Evolutionary conservation across 2,329 filamentous ascomycete species (phyloP), one percentile per base, ranked within the genome.

Genomic region (Sporothrix protearum): DNA sequence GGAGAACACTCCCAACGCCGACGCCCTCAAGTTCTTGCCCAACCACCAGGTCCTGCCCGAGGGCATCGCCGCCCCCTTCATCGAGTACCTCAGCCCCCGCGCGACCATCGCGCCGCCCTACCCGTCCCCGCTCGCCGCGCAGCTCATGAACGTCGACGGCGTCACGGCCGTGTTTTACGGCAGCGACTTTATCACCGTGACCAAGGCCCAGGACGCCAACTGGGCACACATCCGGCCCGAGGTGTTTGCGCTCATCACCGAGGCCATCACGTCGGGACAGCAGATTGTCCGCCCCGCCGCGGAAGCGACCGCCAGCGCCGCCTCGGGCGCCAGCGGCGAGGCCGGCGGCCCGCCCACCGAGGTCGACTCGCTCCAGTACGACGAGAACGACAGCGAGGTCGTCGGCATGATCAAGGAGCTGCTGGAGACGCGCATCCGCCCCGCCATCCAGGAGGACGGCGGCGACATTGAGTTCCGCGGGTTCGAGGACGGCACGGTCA

Each of bases 401-500:
- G 91, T 99, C 9, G 92, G 93, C 72, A 98, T 98, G 96, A 98
- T 99, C 82, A 97, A 98, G 83, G 96, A 99, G 82, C 84, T 99
- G 42, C 85, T 99, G 47, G 96, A 99, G 82, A 99, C 96, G 33
- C 87, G 96, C 74, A 97, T 99, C 78, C 87, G 96, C 57, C 96
- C 96, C 0, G 92, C 95, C 0, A 99, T 99, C 74, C 96, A 98
- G 80, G 96, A 98, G 80, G 96, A 99, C 76, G 96, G 96, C 64
- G 96, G 96, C 61, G 96, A 99, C 80, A 98, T 99, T 78, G 96
- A 99, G 80, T 96, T 95, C 80, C 86, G 92, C 22, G 95, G 95
- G 0, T 98, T 98, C 77, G 87, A 94, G 76, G 87, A 93, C 76
- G 96, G 96, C 0, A 87, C 91, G 74, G 96, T 97, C n/a, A 80